Conservation (phyloP, 169 alveolate genomes). For the Fabrea salina region DNA sequence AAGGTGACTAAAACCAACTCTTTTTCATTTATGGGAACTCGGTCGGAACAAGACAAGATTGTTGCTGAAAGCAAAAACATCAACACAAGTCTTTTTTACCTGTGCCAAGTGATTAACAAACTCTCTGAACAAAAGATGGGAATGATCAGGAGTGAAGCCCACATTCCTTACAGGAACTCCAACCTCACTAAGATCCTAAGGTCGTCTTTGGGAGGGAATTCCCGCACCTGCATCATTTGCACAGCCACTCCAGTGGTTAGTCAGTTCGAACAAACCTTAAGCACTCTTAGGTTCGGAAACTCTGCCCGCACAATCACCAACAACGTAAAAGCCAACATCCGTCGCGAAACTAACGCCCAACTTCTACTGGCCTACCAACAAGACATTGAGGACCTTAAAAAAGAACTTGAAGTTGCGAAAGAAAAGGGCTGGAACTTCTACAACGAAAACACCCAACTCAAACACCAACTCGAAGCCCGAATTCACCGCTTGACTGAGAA, state of each 20-base stretch:
- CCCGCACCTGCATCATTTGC: constrained; percentile 61
- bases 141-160: constrained; percentile 54
- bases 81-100: constrained; percentile 63
- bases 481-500: not conserved
- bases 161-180: constrained; percentile 72
- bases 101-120: constrained; percentile 58
- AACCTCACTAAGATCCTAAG: constrained; percentile 62
- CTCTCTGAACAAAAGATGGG: constrained; percentile 44
- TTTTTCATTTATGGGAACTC: constrained; percentile 34
- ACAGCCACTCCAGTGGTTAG: constrained; percentile 53
- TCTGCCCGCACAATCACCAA: constrained; percentile 61
- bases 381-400: constrained; percentile 1
- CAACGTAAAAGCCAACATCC: constrained; percentile 57
- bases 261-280: constrained; percentile 55
- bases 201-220: constrained; percentile 70
- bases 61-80: constrained; percentile 61
- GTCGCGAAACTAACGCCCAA: constrained; percentile 31
- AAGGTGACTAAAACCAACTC: not conserved
- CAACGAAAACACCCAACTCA: not conserved
- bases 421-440: constrained; percentile 1
- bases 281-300: constrained; percentile 62
- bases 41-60: constrained; percentile 27
- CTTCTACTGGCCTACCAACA: not conserved
- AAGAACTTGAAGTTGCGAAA: not conserved
- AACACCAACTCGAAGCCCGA: not conserved